These are phyloP conservation scores for Trichoderma polysporum DNA, from an alignment of 2,329 filamentous ascomycete genomes.

Conservation along the genomic window DNA sequence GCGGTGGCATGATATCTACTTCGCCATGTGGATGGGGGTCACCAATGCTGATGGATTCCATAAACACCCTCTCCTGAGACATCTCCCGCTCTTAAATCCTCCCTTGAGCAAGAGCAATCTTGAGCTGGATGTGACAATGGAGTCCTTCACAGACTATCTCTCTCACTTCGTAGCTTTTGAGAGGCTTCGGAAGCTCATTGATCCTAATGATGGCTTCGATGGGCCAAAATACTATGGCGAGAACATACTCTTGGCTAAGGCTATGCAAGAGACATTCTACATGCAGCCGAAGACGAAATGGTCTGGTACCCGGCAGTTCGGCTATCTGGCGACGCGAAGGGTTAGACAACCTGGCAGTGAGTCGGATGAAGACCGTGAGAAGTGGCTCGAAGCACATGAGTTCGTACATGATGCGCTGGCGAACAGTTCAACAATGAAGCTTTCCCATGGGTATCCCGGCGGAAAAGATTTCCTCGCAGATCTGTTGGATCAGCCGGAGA, in stretches of 20 bases:
- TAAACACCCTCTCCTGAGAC: constrained; percentile 32
- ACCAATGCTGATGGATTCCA: constrained; percentile 35
- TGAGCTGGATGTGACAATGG: constrained; percentile 21
- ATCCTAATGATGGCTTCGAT: constrained; percentile 37
- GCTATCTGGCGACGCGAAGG: not conserved
- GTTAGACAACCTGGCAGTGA: not conserved
- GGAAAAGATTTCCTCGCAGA: constrained; percentile 29
- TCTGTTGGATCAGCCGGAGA: constrained; percentile 34
- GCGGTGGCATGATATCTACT: constrained; percentile 42
- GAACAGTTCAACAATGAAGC: constrained; percentile 35
- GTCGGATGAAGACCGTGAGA: constrained; percentile 1
- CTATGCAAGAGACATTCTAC: constrained; percentile 24
- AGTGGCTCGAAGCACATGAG: constrained; percentile 27
- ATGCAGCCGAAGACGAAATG: constrained; percentile 7
- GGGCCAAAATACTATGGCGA: constrained; percentile 36
- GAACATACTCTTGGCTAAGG: constrained; percentile 32
- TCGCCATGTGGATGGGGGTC: constrained; percentile 36
- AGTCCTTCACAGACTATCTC: constrained; percentile 32
- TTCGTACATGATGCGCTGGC: constrained; percentile 34
- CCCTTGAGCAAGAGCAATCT: not conserved
- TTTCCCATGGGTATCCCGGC: constrained; percentile 34
- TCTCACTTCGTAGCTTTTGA: constrained; percentile 32
- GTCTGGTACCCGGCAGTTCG: constrained; percentile 25
- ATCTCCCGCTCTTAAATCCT: not conserved
- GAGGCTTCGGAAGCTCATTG: constrained; percentile 33